These are phyloP conservation scores for Salmacisia buchloeana DNA, from an alignment of 1,284 basidiomycete genomes.

Conservation along the genomic window DNA sequence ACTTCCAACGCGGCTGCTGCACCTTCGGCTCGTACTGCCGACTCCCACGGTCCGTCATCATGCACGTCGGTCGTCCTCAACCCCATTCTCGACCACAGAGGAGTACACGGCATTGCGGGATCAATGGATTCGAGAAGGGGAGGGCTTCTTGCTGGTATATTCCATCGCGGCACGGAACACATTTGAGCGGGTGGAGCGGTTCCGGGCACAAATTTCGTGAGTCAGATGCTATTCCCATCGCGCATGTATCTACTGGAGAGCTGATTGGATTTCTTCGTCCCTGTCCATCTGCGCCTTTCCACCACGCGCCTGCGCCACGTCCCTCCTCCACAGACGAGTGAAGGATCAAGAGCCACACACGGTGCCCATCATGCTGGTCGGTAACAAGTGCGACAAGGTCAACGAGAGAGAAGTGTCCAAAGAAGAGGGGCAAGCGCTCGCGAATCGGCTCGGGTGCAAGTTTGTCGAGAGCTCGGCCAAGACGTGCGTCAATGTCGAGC, in stretches of 20 bases:
- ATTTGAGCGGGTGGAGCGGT: constrained; percentile 51
- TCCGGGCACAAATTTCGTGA: constrained; percentile 49
- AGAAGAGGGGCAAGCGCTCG: constrained; percentile 49
- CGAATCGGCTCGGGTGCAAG: constrained; percentile 48
- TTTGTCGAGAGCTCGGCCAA: constrained; percentile 53
- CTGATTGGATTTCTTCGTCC: not conserved
- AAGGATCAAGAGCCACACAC: constrained; percentile 50
- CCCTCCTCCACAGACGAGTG: constrained; percentile 21
- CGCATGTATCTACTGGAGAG: not conserved
- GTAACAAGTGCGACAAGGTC: constrained; percentile 77
- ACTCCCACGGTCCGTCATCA: not conserved
- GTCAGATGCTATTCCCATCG: constrained; percentile 13
- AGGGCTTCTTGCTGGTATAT: constrained; percentile 53
- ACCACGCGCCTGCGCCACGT: not conserved
- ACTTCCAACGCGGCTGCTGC: no score
- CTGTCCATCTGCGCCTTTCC: not conserved
- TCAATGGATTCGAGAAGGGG: constrained; percentile 53
- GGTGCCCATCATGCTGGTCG: constrained; percentile 74
- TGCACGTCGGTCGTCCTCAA: not conserved
- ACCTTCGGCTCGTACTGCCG: no score
- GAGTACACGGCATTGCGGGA: constrained; percentile 53
- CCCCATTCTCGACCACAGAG: constrained; percentile 35
- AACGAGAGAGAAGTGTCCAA: constrained; percentile 69
- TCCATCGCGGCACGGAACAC: constrained; percentile 51
- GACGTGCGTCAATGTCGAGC: constrained; percentile 51